Evolutionary conservation across 192 early-diverging fungal species (phyloP).

Genomic region (Podila verticillata): DNA sequence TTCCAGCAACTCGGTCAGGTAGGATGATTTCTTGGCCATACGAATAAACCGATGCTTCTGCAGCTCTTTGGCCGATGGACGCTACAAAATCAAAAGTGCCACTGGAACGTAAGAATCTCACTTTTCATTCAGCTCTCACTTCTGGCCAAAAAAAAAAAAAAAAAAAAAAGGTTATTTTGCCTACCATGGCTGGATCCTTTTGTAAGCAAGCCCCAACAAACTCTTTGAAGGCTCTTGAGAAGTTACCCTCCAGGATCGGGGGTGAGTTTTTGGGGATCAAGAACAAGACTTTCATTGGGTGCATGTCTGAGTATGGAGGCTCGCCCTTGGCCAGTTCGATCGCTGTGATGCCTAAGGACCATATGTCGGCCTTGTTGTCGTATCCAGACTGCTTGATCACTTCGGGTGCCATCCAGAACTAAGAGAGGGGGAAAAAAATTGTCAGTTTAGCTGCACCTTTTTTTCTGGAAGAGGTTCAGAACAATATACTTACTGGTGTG

Average conservation of each 20-base stretch:
- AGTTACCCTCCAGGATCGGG: slow-evolving; percentile 80
- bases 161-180: neutral
- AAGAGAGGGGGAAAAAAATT: neutral
- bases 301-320: slow-evolving; percentile 94
- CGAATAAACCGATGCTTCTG: slow-evolving; percentile 91
- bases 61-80: slow-evolving; percentile 90
- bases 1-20: slow-evolving; percentile 89
- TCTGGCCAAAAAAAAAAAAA: neutral
- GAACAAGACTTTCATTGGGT: slow-evolving; percentile 96
- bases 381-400: slow-evolving; percentile 96
- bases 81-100: slow-evolving; percentile 46
- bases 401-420: slow-evolving; percentile 95
- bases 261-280: slow-evolving; percentile 93
- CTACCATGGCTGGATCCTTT: slow-evolving; percentile 82
- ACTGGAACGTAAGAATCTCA: neutral
- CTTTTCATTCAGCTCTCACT: neutral
- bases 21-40: slow-evolving; percentile 86
- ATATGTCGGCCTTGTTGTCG: slow-evolving; percentile 98
- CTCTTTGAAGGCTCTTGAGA: slow-evolving; percentile 87
- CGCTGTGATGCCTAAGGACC: slow-evolving; percentile 97
- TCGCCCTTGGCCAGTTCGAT: slow-evolving; percentile 95
- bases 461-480: neutral
- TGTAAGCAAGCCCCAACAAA: slow-evolving; percentile 90
- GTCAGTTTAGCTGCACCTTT: neutral
- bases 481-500: slow-evolving; percentile 73